Evolutionary conservation across 352 stramenopile genomes (phyloP), one percentile per base, ranked within the genome.

Genomic region (Pythium folliculosum): DNA sequence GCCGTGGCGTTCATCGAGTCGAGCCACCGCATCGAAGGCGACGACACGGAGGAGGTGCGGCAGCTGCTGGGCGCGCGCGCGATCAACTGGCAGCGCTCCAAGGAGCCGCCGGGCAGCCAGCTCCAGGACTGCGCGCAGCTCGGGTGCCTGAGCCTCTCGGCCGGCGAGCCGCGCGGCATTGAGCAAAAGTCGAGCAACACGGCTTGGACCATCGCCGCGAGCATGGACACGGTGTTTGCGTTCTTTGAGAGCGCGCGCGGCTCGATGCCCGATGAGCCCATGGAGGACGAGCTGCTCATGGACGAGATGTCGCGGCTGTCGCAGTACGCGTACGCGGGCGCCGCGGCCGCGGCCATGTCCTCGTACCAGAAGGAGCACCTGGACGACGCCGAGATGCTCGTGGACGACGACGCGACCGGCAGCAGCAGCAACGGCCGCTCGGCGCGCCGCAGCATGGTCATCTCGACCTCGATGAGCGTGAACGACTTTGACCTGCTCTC

Each of bases 401-500:
- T 69, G 14, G 72, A 80, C n/a, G 72, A 86, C 16, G 75, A 84
- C 56, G 56, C 43, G 10, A 25, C 10, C 27, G 27, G 27, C 27
- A 5, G 27, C 27, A 32, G 27, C 27, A 32, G 27, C 48, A 82
- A 71, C 54, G 63, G 71, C 25, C 77, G 78, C 43, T 83, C 50
- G 21, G 86, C 79, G 35, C 72, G 82, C 27, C 77, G 83, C 16
- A 90, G 81, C 65, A 95, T 92, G 83, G 82, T 95, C 49, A 92
- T 95, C 60, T 93, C 86, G 8, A 89, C 76, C 56, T 82, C 76
- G 23, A 91, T 94, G 81, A 88, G 76, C 62, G 88, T 95, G 27
- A 93, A 88, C 57, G 88, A 96, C 76, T 96, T 96, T 69, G 86
- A 96, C 54, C 60, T 95, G 69, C 69, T 95, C 3, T 87, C 77